Evolutionary conservation across 2,329 filamentous ascomycete genomes (phyloP).

Genomic region (Aspergillus sp.): DNA sequence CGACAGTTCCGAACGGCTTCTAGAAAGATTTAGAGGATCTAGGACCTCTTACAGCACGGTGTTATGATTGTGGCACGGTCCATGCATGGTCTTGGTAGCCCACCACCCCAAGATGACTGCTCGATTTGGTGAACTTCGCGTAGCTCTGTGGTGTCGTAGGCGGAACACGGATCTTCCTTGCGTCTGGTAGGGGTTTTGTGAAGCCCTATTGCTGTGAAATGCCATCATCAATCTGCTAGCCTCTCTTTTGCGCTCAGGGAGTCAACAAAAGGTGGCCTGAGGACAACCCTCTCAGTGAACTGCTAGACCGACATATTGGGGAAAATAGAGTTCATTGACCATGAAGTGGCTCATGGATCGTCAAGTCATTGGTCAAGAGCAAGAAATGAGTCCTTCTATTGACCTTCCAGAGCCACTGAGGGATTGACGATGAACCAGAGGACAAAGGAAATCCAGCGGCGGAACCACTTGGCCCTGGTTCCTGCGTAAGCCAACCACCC

Average conservation of each 20-base stretch:
- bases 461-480: conserved; percentile 20
- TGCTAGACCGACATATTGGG: neutral
- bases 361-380: neutral
- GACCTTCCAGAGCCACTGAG: conserved; percentile 13
- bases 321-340: conserved; percentile 4
- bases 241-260: neutral
- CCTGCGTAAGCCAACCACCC: conserved; percentile 29
- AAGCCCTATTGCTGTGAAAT: neutral
- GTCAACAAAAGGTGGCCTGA: neutral
- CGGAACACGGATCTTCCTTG: neutral
- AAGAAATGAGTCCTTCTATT: conserved; percentile 13
- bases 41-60: neutral
- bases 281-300: neutral
- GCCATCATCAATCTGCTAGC: neutral
- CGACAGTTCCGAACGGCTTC: conserved; percentile 14
- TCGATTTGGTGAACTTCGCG: neutral
- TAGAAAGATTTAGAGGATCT: conserved; percentile 22
- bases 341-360: neutral
- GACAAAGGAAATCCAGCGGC: conserved; percentile 20
- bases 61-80: neutral
- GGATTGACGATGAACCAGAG: neutral
- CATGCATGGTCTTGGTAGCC: neutral
- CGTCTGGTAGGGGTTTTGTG: neutral
- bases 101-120: neutral
- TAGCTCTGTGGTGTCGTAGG: neutral